Evolutionary conservation across 176 grass and related monocot species (phyloP).

Genomic region (Coix lacrymajobi): DNA sequence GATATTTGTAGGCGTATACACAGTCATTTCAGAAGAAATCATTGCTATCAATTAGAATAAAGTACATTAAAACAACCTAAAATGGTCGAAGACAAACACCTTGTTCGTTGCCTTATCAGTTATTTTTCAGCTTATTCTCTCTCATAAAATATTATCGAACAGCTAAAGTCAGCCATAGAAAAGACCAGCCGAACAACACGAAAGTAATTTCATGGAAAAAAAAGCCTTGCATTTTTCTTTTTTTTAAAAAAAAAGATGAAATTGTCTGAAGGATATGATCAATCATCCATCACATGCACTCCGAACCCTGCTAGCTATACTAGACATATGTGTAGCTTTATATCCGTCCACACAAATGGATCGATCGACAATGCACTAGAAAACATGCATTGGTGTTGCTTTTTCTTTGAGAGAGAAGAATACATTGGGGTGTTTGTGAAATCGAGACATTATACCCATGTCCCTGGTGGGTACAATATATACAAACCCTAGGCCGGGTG

Average conservation of each 20-base stretch:
- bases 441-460: conserved; percentile 19
- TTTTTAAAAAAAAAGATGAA: background rate
- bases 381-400: background rate
- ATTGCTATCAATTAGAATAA: background rate
- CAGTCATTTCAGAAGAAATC: background rate
- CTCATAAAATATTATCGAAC: too few species aligned
- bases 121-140: too few species aligned
- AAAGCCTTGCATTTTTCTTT: background rate
- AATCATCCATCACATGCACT: background rate
- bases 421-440: background rate
- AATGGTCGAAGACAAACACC: too few species aligned
- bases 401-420: background rate
- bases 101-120: too few species aligned
- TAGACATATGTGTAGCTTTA: background rate
- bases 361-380: background rate
- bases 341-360: background rate
- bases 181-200: too few species aligned
- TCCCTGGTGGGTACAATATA: background rate
- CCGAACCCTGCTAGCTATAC: background rate
- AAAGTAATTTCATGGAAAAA: background rate
- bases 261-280: background rate
- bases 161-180: too few species aligned
- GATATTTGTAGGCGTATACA: too few species aligned
- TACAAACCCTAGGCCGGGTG: background rate
- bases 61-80: background rate